Percentiles rank a stretch among this genome's conserved stretches.
Evolutionary conservation across 176 grass and related monocot genomes (phyloP).

Genomic region (Rhynchospora tenuis): DNA sequence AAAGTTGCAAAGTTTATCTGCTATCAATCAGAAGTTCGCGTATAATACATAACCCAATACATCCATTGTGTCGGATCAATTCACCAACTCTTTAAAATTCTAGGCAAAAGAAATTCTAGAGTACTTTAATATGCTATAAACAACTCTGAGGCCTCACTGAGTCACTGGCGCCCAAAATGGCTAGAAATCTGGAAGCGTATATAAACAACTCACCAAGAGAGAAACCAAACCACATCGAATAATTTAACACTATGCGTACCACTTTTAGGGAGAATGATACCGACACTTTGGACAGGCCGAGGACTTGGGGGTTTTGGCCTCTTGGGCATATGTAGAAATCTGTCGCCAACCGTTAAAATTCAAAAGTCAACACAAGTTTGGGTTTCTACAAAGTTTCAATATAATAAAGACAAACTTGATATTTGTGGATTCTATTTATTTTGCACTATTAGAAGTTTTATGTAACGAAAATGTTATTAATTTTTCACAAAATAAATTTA

Average conservation of each 20-base stretch:
- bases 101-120: not conserved
- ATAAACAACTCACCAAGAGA: not conserved
- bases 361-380: not conserved
- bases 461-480: too few relatives aligned
- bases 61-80: too few relatives aligned
- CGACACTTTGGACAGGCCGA: not conserved
- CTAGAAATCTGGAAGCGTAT: not conserved
- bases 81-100: too few relatives aligned
- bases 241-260: not conserved
- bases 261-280: not conserved
- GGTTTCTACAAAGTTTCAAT: not conserved
- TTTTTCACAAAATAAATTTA: too few relatives aligned
- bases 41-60: too few relatives aligned
- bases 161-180: too few relatives aligned
- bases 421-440: not conserved
- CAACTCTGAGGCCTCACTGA: not conserved
- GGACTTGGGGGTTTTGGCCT: too few relatives aligned
- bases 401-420: not conserved
- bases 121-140: not conserved
- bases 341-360: too few relatives aligned
- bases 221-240: not conserved
- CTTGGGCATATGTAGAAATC: too few relatives aligned
- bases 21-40: not conserved
- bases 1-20: not conserved
- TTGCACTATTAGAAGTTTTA: not conserved